These are phyloP conservation scores for Xylaria bambusicola DNA, from an alignment of 495 filamentous ascomycete species.

Conservation along the genomic window DNA sequence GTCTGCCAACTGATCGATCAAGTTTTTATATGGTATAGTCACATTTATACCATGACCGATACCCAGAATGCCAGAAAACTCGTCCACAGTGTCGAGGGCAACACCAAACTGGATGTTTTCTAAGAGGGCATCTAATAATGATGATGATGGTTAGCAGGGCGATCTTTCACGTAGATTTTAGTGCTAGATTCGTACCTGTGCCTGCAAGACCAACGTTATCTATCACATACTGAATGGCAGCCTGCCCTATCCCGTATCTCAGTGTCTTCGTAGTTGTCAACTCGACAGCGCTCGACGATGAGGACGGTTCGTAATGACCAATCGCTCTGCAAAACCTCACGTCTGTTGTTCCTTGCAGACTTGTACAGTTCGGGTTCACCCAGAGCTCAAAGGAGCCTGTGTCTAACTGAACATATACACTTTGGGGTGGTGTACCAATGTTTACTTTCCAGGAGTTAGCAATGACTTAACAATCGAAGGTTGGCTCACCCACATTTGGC, in stretches of 20 bases:
- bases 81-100: conserved; percentile 39
- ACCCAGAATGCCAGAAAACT: conserved; percentile 50
- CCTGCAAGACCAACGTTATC: conserved; percentile 45
- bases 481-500: conserved; percentile 38
- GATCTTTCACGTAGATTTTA: too few species aligned
- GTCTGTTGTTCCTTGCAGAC: conserved; percentile 35
- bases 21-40: conserved; percentile 46
- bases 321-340: conserved; percentile 44
- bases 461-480: neutral
- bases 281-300: conserved; percentile 37
- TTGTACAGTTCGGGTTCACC: conserved; percentile 52
- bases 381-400: conserved; percentile 55
- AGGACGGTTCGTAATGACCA: conserved; percentile 41
- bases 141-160: conserved; percentile 4
- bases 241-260: conserved; percentile 48
- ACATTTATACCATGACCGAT: conserved; percentile 48
- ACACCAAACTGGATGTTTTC: conserved; percentile 49
- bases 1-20: conserved; percentile 43
- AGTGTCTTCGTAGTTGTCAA: conserved; percentile 37
- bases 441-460: conserved; percentile 41
- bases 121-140: conserved; percentile 31
- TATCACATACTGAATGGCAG: conserved; percentile 47
- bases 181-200: conserved; percentile 23
- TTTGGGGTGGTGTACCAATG: conserved; percentile 50
- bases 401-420: conserved; percentile 50